A percentile compares a stretch with the other conserved stretches of the same genome.
These are phyloP conservation scores for Durio zibethinus DNA, from an alignment of 345 rosid genomes.

Conservation along the genomic window DNA sequence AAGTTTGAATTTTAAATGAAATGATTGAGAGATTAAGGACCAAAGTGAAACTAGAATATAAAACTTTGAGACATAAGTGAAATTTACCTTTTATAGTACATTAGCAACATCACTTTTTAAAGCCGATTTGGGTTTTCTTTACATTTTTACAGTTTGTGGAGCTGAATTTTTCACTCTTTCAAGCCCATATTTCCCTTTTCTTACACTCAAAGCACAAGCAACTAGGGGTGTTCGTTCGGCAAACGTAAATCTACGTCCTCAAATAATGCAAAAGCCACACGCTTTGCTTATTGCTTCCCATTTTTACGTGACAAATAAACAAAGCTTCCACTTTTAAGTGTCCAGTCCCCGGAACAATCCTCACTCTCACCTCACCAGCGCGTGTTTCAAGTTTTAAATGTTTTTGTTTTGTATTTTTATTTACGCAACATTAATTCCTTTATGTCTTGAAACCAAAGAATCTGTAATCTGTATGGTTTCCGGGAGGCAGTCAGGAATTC, in stretches of 20 bases:
- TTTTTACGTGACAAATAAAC: neutral
- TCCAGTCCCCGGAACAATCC: neutral
- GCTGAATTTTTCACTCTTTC: too few species aligned
- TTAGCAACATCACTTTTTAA: neutral
- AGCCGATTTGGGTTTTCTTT: too few species aligned
- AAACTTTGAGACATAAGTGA: too few species aligned
- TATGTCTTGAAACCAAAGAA: neutral
- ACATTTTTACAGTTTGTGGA: too few species aligned
- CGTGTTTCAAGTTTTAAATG: neutral
- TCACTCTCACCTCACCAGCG: neutral
- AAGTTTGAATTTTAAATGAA: too few species aligned
- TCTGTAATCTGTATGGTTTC: neutral
- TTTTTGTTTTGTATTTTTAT: neutral
- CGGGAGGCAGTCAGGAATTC: neutral
- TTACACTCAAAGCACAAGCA: too few species aligned
- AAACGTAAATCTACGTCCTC: too few species aligned
- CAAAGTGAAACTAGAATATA: too few species aligned
- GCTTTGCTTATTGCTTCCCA: slow-evolving; percentile 47
- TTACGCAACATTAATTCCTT: too few species aligned
- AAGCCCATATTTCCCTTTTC: too few species aligned
- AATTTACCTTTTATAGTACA: neutral
- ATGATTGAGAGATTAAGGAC: too few species aligned
- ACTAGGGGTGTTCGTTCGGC: too few species aligned
- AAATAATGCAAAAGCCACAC: slow-evolving; percentile 33
- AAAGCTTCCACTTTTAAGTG: neutral